Base-by-base conservation (phyloP, 2,329 filamentous ascomycete species). In the Meredithiella fracta region DNA sequence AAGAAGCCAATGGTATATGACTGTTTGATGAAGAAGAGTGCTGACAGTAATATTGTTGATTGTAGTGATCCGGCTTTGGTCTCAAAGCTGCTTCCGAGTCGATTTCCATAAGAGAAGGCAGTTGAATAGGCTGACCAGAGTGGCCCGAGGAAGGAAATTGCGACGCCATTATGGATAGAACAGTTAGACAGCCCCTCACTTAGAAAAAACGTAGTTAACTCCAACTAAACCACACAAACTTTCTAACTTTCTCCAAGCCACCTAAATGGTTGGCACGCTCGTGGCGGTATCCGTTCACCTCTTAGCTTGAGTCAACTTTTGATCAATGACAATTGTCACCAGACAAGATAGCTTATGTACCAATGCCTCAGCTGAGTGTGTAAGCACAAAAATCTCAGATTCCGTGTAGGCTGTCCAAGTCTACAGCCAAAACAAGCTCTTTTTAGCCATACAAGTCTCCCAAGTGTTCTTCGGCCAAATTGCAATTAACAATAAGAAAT, bases 71-170 rank as follows among this genome's bases (percentile, higher is more conserved):
- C 11, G 29, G 11, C 11, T 34, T 34, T 34, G 5, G 29, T 34
- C 29, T 34, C 5, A 34, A 11, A 34, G 29, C 5, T 5, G 29
- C 22, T 25, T 52, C 50, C 8, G 50, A 37, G 31, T 38, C 50
- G 20, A 52, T 52, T 9, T 52, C 31, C 50, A 40, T 52, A 11
- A 52, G 17, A 38, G 50, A 52, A 15, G 50, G 50, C 14, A 52
- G 50, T 37, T 52, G 25, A 3, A n/a, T 23, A 23, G 3, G n/a
- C 15, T 49, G 44, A 9, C 23, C 22, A 23, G 17, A 20, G n/a
- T 49, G 20, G 44, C 44, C 40, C 7, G 40, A 44, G 3, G 40
- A 44, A 14, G 44, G 23, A 22, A 49, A 49, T 23, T n/a, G 22
- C 2, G 44, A 49, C 8, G 44, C 44, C 44, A 49, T 49, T 49